A percentile compares a stretch with the other conserved stretches of the same genome.
These are phyloP conservation scores for Borealophlyctis nickersoniae DNA, from an alignment of 192 early-diverging fungal genomes.

Conservation along the genomic window DNA sequence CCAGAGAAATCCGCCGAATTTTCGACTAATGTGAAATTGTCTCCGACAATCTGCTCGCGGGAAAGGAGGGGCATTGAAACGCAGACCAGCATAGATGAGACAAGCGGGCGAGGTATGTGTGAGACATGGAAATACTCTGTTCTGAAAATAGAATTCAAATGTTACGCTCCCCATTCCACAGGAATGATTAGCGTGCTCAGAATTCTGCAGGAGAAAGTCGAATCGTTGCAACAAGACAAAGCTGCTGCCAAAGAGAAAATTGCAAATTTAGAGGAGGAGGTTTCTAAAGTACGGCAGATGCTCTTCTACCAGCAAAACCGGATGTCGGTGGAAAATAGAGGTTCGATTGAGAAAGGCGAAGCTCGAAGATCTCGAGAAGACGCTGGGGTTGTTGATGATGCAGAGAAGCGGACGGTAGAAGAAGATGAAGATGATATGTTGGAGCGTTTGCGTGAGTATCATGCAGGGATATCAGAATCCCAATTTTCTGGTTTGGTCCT, in stretches of 20 bases:
- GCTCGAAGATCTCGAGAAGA: slow-evolving; percentile 3
- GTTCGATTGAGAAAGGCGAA: no score
- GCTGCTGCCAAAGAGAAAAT: slow-evolving; percentile 37
- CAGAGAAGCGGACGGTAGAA: slow-evolving; percentile 12
- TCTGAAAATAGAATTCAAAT: background rate
- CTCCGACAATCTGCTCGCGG: no score
- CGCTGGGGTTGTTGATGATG: slow-evolving; percentile 3
- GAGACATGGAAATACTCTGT: no score
- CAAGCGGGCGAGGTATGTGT: no score
- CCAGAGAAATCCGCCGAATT: no score
- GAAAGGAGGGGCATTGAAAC: no score
- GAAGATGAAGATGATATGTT: slow-evolving; percentile 6
- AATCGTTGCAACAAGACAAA: slow-evolving; percentile 42
- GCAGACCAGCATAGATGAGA: no score
- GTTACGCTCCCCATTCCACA: background rate
- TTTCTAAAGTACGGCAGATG: slow-evolving; percentile 2
- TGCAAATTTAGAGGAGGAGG: slow-evolving; percentile 33
- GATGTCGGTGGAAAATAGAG: no score
- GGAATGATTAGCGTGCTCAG: slow-evolving; percentile 43
- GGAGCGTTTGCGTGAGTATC: background rate
- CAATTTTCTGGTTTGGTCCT: no score
- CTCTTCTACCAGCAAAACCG: slow-evolving; percentile 8
- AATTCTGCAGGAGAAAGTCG: slow-evolving; percentile 49
- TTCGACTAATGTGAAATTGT: no score
- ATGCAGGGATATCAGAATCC: background rate